phyloP scores from a whole-genome alignment of 805 yeast genomes.

The Barnettozyma sucrosica region DNA sequence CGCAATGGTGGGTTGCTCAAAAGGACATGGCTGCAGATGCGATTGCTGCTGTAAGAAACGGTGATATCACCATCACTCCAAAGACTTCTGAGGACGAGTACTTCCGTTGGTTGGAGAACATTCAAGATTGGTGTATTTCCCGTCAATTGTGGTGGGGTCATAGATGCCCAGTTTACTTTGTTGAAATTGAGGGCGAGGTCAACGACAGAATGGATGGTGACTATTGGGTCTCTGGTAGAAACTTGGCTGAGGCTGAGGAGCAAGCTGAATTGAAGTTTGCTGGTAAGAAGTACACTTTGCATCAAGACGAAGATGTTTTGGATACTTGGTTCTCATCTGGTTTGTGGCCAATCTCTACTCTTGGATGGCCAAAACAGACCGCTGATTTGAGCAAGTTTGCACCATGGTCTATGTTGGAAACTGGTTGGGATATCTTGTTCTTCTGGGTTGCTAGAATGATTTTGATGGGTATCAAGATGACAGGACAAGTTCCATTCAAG shows the following conservation, averaged over 20 bases:
- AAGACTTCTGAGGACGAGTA: constrained; percentile 88
- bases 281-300: constrained; percentile 60
- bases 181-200: constrained; percentile 64
- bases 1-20: constrained; percentile 99
- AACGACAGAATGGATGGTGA: constrained; percentile 54
- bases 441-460: constrained; percentile 99
- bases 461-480: constrained; percentile 80
- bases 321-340: constrained; percentile 99
- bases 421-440: constrained; percentile 98
- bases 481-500: constrained; percentile 87
- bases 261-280: constrained; percentile 78
- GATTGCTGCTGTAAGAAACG: constrained; percentile 75
- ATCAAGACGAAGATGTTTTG: constrained; percentile 96
- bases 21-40: constrained; percentile 84
- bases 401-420: constrained; percentile 92
- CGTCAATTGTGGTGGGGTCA: constrained; percentile 97
- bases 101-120: constrained; percentile 91
- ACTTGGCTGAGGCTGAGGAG: constrained; percentile 70
- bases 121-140: constrained; percentile 99
- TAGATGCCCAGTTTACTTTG: constrained; percentile 93
- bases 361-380: constrained; percentile 90
- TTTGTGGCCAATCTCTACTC: constrained; percentile 93
- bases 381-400: constrained; percentile 70
- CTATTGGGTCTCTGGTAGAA: constrained; percentile 91
- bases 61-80: constrained; percentile 78